Conservation (phyloP, 495 filamentous ascomycete species). For the Aspergillus heteromorphus region DNA sequence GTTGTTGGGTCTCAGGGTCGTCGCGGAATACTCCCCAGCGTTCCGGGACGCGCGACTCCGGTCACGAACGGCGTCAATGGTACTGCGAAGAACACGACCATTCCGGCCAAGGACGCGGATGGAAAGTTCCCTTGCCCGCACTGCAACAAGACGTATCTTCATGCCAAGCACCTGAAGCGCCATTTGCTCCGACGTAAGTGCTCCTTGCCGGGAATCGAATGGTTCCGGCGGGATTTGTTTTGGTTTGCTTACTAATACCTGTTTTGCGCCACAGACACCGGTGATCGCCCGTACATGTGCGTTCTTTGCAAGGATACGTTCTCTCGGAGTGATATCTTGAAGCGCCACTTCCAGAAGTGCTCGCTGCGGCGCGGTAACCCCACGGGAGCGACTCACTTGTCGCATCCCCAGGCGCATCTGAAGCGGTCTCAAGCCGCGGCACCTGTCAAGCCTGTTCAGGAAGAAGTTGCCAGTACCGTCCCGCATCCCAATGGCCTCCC, state of each 20-base stretch:
- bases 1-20: conserved; percentile 91
- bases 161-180: conserved; percentile 95
- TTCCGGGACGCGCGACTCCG: conserved; percentile 69
- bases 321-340: conserved; percentile 94
- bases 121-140: conserved; percentile 96
- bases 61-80: conserved; percentile 52
- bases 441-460: conserved; percentile 45
- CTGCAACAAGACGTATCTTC: conserved; percentile 95
- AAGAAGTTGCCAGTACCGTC: conserved; percentile 45
- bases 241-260: conserved; percentile 1
- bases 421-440: conserved; percentile 64
- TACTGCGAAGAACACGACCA: conserved; percentile 67
- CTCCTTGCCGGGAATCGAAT: conserved; percentile 1
- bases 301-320: conserved; percentile 97
- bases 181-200: conserved; percentile 91
- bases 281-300: conserved; percentile 95
- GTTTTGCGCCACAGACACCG: conserved; percentile 61
- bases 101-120: conserved; percentile 88
- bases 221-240: background rate
- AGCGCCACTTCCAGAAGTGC: conserved; percentile 98
- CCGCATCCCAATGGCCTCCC: conserved; percentile 40
- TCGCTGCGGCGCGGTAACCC: conserved; percentile 92
- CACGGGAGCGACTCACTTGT: conserved; percentile 84
- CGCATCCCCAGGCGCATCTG: conserved; percentile 81
- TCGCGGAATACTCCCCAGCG: conserved; percentile 83